Percentiles rank a stretch among this genome's conserved stretches.
These are phyloP conservation scores for Vaccinium darrowii DNA, from an alignment of 148 eudicot species.

Conservation along the genomic window DNA sequence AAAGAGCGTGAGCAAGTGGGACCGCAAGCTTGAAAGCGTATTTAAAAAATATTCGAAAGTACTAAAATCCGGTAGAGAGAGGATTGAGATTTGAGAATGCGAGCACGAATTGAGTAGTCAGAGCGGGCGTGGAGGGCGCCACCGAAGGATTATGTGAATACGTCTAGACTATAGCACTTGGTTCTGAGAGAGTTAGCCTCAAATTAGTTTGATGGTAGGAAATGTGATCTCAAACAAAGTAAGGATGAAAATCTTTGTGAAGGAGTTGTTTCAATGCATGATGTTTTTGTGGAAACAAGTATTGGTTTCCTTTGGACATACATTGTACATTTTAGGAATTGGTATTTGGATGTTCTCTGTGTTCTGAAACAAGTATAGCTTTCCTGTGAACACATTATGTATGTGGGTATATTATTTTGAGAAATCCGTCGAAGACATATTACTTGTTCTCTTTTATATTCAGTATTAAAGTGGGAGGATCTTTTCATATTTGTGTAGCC, in stretches of 20 bases:
- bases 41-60: too few relatives aligned
- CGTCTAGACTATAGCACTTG: neutral
- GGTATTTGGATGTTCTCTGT: neutral
- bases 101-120: too few relatives aligned
- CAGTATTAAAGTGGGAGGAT: neutral
- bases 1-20: too few relatives aligned
- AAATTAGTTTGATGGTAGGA: neutral
- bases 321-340: neutral
- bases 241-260: neutral
- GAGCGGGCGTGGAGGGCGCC: too few relatives aligned
- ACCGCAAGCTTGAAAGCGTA: too few relatives aligned
- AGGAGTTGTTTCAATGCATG: neutral
- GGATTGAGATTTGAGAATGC: too few relatives aligned
- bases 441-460: neutral
- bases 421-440: too few relatives aligned
- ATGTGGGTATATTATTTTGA: neutral
- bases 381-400: neutral
- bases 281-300: neutral
- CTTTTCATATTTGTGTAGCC: neutral
- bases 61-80: too few relatives aligned
- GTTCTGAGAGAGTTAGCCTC: neutral
- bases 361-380: slow-evolving; percentile 1
- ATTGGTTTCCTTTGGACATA: neutral
- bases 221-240: neutral
- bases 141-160: too few relatives aligned